Percentiles rank a stretch among this genome's conserved stretches.
Conservation (phyloP, 2,329 filamentous ascomycete genomes). For the Trichoderma sp. region DNA sequence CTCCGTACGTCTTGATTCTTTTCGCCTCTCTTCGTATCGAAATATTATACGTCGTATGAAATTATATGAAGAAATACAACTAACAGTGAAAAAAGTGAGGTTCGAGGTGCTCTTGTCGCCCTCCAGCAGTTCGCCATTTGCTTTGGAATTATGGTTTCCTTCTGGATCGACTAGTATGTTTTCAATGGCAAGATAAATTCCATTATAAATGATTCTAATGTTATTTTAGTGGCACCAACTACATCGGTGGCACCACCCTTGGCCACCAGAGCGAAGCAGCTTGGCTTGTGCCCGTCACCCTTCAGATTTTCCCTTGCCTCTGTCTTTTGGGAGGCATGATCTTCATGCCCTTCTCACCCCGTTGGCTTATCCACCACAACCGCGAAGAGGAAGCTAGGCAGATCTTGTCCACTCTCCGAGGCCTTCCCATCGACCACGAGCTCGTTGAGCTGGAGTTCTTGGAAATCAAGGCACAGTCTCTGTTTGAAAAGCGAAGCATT, state of each 20-base stretch:
- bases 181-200: no score
- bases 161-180: constrained; percentile 56
- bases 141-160: constrained; percentile 62
- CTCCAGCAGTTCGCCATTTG: constrained; percentile 53
- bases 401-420: constrained; percentile 62
- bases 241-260: constrained; percentile 53
- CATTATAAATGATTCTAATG: neutral
- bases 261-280: constrained; percentile 60
- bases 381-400: constrained; percentile 65
- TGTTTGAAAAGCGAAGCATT: constrained; percentile 68
- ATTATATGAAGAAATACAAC: neutral
- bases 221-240: constrained; percentile 51
- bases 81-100: constrained; percentile 15
- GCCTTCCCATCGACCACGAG: constrained; percentile 59
- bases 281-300: constrained; percentile 69
- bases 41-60: no score
- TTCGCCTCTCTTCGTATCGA: neutral
- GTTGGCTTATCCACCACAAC: constrained; percentile 69
- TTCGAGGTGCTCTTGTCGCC: constrained; percentile 43
- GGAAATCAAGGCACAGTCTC: constrained; percentile 76
- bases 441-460: constrained; percentile 72
- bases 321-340: constrained; percentile 67
- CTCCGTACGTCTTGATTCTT: constrained; percentile 29
- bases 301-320: constrained; percentile 66
- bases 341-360: constrained; percentile 76